Evolutionary conservation across 192 early-diverging fungal species (phyloP).

Genomic region (Lobosporangium transversale): DNA sequence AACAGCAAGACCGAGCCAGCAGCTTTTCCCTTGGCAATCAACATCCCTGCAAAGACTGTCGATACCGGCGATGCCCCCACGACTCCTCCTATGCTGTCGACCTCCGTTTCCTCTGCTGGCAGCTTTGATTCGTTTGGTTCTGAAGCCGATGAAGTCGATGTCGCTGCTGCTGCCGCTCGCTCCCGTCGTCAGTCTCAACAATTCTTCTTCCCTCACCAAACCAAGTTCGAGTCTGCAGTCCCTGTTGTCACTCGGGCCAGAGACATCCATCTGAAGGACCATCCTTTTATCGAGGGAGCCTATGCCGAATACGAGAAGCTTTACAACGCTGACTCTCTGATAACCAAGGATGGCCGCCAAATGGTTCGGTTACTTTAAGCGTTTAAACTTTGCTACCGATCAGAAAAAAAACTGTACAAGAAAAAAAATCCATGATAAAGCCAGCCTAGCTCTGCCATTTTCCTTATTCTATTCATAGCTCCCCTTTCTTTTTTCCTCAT

Average conservation of each 20-base stretch:
- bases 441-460: neutral
- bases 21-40: conserved; percentile 20
- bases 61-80: conserved; percentile 7
- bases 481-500: no score
- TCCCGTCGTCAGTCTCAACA: conserved; percentile 28
- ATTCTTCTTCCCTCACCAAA: conserved; percentile 46
- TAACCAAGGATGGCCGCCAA: conserved; percentile 31
- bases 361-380: conserved; percentile 40
- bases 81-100: conserved; percentile 33
- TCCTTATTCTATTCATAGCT: no score
- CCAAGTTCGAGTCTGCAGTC: conserved; percentile 21
- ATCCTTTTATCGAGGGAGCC: conserved; percentile 17
- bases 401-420: neutral
- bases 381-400: neutral
- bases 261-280: conserved; percentile 35
- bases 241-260: conserved; percentile 18
- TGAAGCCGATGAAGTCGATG: neutral
- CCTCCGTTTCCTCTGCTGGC: conserved; percentile 21
- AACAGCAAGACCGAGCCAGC: conserved; percentile 28
- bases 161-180: neutral
- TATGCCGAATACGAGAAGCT: conserved; percentile 28
- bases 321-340: conserved; percentile 36
- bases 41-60: conserved; percentile 21
- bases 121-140: conserved; percentile 10
- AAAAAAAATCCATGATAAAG: neutral